Conservation (phyloP, 306 rosid species). For the Sesbania bispinosa region DNA sequence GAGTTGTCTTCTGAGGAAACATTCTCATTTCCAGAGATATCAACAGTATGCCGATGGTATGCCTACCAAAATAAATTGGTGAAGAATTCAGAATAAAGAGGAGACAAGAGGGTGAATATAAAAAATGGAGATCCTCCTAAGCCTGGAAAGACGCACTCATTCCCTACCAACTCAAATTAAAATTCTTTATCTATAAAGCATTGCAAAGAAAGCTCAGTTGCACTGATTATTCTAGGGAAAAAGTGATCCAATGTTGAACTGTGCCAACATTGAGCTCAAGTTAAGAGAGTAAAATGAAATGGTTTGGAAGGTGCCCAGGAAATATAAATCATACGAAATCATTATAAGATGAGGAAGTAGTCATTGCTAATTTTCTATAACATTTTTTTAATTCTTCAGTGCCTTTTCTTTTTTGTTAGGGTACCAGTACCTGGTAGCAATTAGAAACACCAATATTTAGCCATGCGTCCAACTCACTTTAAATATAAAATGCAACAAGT, state of each 20-base stretch:
- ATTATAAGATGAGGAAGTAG: background rate
- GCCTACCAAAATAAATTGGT: slow-evolving; percentile 47
- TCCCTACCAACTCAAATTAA: slow-evolving; percentile 6
- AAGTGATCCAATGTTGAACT: background rate
- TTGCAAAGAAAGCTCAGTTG: background rate
- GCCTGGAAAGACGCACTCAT: too few species aligned
- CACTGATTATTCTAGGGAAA: background rate
- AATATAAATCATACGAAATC: background rate
- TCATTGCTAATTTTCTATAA: background rate
- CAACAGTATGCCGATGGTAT: too few species aligned
- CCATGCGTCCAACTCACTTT: background rate
- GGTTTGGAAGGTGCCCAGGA: background rate
- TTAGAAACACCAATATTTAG: slow-evolving; percentile 16
- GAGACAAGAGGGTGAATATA: background rate
- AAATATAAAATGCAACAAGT: background rate
- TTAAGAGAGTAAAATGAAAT: background rate
- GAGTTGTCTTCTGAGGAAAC: slow-evolving; percentile 51
- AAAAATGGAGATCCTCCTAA: slow-evolving; percentile 12
- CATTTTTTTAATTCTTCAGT: background rate
- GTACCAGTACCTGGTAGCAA: background rate
- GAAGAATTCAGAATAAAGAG: slow-evolving; percentile 14
- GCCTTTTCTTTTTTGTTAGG: background rate
- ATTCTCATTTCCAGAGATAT: slow-evolving; percentile 44
- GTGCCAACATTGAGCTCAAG: slow-evolving; percentile 5
- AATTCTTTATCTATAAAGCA: background rate